These are phyloP conservation scores for Verticillium longisporum DNA, from an alignment of 2,329 filamentous ascomycete genomes.

Conservation along the genomic window DNA sequence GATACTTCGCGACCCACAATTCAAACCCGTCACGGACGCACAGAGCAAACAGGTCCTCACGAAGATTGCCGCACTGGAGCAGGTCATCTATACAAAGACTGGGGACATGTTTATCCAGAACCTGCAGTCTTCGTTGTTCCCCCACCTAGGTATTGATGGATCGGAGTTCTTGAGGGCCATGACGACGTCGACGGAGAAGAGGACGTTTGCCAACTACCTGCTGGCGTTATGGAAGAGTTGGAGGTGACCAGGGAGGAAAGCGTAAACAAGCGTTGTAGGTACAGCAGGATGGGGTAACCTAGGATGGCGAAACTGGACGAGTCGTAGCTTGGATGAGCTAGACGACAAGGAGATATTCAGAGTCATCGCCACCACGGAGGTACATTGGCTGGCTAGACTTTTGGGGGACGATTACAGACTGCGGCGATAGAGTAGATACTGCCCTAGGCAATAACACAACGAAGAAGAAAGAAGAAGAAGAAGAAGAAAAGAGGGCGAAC, in stretches of 20 bases:
- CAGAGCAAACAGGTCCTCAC: constrained; percentile 82
- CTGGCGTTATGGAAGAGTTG: constrained; percentile 46
- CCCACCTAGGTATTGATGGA: constrained; percentile 56
- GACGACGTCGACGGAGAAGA: constrained; percentile 53
- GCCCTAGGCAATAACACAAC: not conserved
- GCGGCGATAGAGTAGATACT: not conserved
- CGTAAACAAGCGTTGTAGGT: not conserved
- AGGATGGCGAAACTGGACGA: not conserved
- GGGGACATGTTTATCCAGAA: constrained; percentile 73
- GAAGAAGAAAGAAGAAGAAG: not conserved
- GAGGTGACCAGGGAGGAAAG: constrained; percentile 6
- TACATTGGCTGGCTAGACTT: not conserved
- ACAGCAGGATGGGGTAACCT: not conserved
- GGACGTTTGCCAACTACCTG: constrained; percentile 59
- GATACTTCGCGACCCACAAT: constrained; percentile 69
- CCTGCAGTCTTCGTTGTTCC: constrained; percentile 57
- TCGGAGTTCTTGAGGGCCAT: constrained; percentile 52
- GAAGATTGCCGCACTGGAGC: constrained; percentile 82
- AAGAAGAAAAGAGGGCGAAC: no score
- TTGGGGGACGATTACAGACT: not conserved
- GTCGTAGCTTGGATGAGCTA: not conserved
- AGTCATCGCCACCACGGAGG: not conserved
- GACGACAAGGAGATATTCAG: not conserved
- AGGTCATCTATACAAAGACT: constrained; percentile 84
- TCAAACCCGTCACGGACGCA: constrained; percentile 74